These are phyloP conservation scores for Nephromyces sp. DNA, from an alignment of 169 alveolate genomes.

Conservation along the genomic window DNA sequence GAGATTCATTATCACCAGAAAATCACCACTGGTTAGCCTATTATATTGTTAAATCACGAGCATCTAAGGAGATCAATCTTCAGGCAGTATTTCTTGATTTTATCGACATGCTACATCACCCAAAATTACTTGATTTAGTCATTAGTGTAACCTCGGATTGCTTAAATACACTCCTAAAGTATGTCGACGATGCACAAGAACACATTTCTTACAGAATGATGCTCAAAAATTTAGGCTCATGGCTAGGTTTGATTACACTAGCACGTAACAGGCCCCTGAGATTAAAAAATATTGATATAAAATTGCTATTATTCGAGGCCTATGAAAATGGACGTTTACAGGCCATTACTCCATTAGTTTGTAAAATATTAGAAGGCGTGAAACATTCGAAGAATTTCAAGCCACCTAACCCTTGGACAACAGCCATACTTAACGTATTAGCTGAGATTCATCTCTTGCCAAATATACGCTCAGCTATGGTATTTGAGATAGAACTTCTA, in stretches of 20 bases:
- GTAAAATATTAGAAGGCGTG: slow-evolving; percentile 63
- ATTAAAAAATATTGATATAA: slow-evolving; percentile 69
- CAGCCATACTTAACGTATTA: slow-evolving; percentile 60
- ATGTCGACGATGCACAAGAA: slow-evolving; percentile 59
- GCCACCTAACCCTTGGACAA: slow-evolving; percentile 89
- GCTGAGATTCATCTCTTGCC: slow-evolving; percentile 72
- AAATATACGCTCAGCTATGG: slow-evolving; percentile 59
- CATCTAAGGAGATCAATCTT: slow-evolving; percentile 75
- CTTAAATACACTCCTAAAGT: slow-evolving; percentile 58
- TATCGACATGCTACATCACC: slow-evolving; percentile 57
- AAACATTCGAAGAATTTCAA: slow-evolving; percentile 58
- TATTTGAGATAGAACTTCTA: slow-evolving; percentile 78
- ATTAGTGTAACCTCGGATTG: slow-evolving; percentile 71
- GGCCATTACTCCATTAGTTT: slow-evolving; percentile 74
- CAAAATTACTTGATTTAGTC: slow-evolving; percentile 55
- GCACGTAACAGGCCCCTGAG: slow-evolving; percentile 71
- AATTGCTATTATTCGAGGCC: slow-evolving; percentile 65
- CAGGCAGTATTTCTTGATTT: slow-evolving; percentile 71
- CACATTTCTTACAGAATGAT: slow-evolving; percentile 67
- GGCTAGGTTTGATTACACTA: slow-evolving; percentile 80
- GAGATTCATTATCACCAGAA: slow-evolving; percentile 50
- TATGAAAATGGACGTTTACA: slow-evolving; percentile 49
- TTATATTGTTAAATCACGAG: slow-evolving; percentile 76
- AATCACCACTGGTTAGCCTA: slow-evolving; percentile 68
- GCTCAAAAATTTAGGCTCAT: slow-evolving; percentile 73